These are phyloP conservation scores for Ampelomyces quisqualis DNA, from an alignment of 2,329 filamentous ascomycete genomes.

Conservation along the genomic window DNA sequence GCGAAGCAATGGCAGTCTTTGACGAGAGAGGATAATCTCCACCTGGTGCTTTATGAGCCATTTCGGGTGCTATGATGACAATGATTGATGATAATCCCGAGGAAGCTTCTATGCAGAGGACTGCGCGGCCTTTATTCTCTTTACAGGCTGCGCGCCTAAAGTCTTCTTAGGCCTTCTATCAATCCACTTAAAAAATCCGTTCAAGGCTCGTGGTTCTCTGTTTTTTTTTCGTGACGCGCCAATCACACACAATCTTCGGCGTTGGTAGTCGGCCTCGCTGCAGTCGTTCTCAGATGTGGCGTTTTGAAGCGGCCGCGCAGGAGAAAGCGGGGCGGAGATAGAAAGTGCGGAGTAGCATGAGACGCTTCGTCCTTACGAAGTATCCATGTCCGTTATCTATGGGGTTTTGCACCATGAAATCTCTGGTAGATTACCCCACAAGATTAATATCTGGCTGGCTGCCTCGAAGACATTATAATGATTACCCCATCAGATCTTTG, in stretches of 20 bases:
- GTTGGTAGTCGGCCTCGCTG: not conserved
- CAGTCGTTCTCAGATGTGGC: not conserved
- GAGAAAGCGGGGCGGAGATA: constrained; percentile 3
- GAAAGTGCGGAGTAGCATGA: constrained; percentile 1
- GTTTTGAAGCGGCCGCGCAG: constrained; percentile 9
- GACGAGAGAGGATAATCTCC: constrained; percentile 22
- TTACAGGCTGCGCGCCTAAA: not conserved
- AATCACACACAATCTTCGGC: not conserved
- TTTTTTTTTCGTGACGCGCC: not conserved
- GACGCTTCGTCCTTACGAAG: too few relatives aligned
- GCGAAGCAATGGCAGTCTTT: constrained; percentile 7
- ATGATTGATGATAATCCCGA: not conserved
- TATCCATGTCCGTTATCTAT: too few relatives aligned
- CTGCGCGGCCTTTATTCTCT: not conserved
- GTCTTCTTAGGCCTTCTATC: not conserved
- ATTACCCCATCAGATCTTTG: too few relatives aligned
- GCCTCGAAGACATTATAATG: too few relatives aligned
- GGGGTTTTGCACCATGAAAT: too few relatives aligned
- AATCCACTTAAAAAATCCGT: not conserved
- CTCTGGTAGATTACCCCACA: too few relatives aligned
- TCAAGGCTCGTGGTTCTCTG: not conserved
- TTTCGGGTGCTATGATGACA: not conserved
- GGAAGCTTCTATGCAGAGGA: not conserved
- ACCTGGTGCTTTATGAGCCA: constrained; percentile 1
- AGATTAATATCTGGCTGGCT: too few relatives aligned